A percentile compares a stretch with the other conserved stretches of the same genome.
These are phyloP conservation scores for Arxiozyma slooffiae DNA, from an alignment of 1,139 yeast genomes.

Conservation along the genomic window DNA sequence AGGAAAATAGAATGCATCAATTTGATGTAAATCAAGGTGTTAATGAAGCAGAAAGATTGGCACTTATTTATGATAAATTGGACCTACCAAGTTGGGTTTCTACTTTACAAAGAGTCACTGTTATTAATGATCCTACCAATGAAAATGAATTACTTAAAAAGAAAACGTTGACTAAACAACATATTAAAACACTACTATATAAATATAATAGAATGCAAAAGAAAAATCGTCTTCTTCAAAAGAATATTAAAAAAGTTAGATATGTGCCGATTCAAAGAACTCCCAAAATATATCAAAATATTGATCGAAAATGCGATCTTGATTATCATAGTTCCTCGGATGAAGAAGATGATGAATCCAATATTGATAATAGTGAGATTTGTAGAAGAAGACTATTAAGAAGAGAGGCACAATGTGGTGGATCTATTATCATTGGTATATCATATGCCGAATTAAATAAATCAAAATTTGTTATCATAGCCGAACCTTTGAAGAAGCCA, in stretches of 20 bases:
- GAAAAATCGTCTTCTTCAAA: constrained; percentile 11
- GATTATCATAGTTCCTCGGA: constrained; percentile 27
- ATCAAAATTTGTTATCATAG: constrained; percentile 21
- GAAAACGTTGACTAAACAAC: constrained; percentile 41
- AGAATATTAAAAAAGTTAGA: constrained; percentile 6
- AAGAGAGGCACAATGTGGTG: constrained; percentile 18
- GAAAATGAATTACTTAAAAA: constrained; percentile 42
- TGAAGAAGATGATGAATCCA: constrained; percentile 27
- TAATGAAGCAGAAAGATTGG: constrained; percentile 34
- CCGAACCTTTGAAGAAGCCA: constrained; percentile 26
- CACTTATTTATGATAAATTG: constrained; percentile 29
- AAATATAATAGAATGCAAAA: constrained; percentile 40
- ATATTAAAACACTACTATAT: constrained; percentile 39
- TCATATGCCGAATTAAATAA: constrained; percentile 5
- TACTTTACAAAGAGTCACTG: constrained; percentile 44
- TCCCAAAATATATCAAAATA: constrained; percentile 10
- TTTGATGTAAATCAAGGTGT: constrained; percentile 48
- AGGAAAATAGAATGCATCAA: constrained; percentile 39
- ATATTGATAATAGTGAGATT: constrained; percentile 13
- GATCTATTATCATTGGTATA: constrained; percentile 18
- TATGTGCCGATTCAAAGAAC: constrained; percentile 12
- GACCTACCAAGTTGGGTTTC: constrained; percentile 48
- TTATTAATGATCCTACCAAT: constrained; percentile 41
- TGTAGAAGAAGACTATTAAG: constrained; percentile 12
- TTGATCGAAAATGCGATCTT: constrained; percentile 17